Evolutionary conservation across 345 rosid species (phyloP).

Genomic region (Pistacia vera): DNA sequence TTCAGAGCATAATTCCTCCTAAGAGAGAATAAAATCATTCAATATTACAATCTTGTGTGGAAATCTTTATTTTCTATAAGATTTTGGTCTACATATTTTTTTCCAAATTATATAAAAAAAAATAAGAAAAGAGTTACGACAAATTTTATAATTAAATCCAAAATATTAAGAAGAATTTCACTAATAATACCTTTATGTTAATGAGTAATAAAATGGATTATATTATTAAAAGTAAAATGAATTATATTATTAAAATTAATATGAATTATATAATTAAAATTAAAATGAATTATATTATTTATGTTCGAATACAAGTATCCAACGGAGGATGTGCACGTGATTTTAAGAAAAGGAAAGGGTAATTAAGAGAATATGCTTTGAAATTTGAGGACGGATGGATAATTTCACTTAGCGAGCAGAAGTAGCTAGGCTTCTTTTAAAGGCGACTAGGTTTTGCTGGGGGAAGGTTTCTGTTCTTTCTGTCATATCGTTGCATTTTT

Average conservation of each 20-base stretch:
- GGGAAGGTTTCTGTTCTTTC: neutral
- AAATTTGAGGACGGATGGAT: slow-evolving; percentile 1
- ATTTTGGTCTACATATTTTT: neutral
- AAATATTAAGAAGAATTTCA: too few relatives aligned
- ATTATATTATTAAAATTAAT: neutral
- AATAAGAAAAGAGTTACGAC: too few relatives aligned
- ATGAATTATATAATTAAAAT: too few relatives aligned
- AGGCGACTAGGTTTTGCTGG: slow-evolving; percentile 21
- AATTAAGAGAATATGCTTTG: neutral
- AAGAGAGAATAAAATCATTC: neutral
- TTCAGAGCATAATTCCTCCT: neutral
- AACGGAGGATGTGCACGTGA: neutral
- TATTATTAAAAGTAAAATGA: too few relatives aligned
- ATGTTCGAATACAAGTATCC: neutral
- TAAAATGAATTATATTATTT: too few relatives aligned
- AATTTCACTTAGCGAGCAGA: slow-evolving; percentile 22
- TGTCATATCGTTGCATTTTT: neutral
- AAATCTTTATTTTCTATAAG: neutral
- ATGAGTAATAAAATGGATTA: too few relatives aligned
- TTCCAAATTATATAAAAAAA: neutral
- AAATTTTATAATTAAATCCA: too few relatives aligned
- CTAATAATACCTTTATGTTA: too few relatives aligned
- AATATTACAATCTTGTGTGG: neutral
- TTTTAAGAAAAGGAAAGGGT: neutral
- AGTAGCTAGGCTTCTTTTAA: slow-evolving; percentile 16